These are phyloP conservation scores for Wickerhamomyces chaumierensis DNA, from an alignment of 805 yeast genomes.

Conservation along the genomic window DNA sequence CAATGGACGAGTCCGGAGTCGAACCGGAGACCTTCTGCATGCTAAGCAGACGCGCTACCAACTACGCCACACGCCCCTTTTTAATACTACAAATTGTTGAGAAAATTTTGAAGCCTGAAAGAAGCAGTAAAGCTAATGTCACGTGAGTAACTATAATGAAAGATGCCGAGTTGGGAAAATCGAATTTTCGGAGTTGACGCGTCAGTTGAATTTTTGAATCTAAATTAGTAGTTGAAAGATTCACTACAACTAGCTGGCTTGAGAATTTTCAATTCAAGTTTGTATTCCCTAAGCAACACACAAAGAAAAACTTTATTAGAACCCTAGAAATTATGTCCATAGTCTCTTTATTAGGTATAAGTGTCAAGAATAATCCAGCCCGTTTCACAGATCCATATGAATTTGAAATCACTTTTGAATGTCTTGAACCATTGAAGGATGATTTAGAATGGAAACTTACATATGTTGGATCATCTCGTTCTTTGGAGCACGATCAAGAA, in stretches of 20 bases:
- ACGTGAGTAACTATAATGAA: no score
- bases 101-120: no score
- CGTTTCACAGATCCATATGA: constrained; percentile 87
- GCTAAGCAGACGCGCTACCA: constrained; percentile 78
- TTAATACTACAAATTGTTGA: no score
- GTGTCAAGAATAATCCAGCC: constrained; percentile 91
- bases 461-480: constrained; percentile 91
- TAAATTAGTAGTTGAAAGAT: no score
- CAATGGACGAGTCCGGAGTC: constrained; percentile 63
- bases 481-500: constrained; percentile 94
- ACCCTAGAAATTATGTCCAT: constrained; percentile 55
- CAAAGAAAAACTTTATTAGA: not conserved
- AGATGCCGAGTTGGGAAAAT: no score
- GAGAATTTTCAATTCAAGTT: no score
- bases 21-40: constrained; percentile 74
- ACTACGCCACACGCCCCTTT: constrained; percentile 69
- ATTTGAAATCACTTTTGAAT: constrained; percentile 95
- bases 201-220: no score
- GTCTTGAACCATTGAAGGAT: constrained; percentile 73
- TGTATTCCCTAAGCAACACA: no score
- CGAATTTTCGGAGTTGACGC: no score
- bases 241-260: no score
- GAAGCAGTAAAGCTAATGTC: no score
- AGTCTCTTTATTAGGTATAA: constrained; percentile 83
- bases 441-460: constrained; percentile 97